Evolutionary conservation across 2,329 filamentous ascomycete species (phyloP).

Genomic region (Chrysoporthe deuterocubensis): DNA sequence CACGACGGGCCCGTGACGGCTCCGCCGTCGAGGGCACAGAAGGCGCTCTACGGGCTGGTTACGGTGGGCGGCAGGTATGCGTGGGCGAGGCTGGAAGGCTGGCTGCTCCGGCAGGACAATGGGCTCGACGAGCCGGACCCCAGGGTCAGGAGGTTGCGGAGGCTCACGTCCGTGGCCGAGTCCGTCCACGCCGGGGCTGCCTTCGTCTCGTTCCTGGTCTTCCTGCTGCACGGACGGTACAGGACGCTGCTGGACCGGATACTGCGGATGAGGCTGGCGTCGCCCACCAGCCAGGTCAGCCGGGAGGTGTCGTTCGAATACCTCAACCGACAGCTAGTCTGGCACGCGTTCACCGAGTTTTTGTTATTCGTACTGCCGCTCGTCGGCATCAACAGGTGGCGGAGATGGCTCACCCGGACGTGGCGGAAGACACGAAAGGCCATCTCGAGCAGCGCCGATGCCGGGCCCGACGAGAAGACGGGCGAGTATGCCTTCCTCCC

Average conservation of each 20-base stretch:
- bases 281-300: slow-evolving; percentile 82
- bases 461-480: slow-evolving; percentile 49
- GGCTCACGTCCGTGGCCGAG: slow-evolving; percentile 69
- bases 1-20: slow-evolving; percentile 63
- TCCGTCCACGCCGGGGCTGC: slow-evolving; percentile 81
- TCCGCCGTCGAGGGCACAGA: slow-evolving; percentile 80
- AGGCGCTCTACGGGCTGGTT: slow-evolving; percentile 79
- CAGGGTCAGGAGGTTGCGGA: slow-evolving; percentile 61
- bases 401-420: slow-evolving; percentile 82
- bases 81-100: slow-evolving; percentile 91
- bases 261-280: slow-evolving; percentile 81
- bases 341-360: slow-evolving; percentile 99
- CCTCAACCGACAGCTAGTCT: slow-evolving; percentile 94
- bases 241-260: slow-evolving; percentile 87
- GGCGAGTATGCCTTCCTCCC: slow-evolving; percentile 87
- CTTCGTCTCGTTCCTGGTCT: slow-evolving; percentile 85
- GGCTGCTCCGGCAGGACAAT: slow-evolving; percentile 76
- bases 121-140: slow-evolving; percentile 68
- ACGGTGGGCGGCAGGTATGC: slow-evolving; percentile 88
- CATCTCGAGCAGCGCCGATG: slow-evolving; percentile 49
- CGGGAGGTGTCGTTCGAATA: slow-evolving; percentile 97
- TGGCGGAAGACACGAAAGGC: slow-evolving; percentile 80
- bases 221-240: slow-evolving; percentile 88
- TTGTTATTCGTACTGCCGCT: slow-evolving; percentile 95
- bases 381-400: slow-evolving; percentile 93